A percentile compares a stretch with the other conserved stretches of the same genome.
These are phyloP conservation scores for Sporothrix brasiliensis DNA, from an alignment of 2,329 filamentous ascomycete species.

Conservation along the genomic window DNA sequence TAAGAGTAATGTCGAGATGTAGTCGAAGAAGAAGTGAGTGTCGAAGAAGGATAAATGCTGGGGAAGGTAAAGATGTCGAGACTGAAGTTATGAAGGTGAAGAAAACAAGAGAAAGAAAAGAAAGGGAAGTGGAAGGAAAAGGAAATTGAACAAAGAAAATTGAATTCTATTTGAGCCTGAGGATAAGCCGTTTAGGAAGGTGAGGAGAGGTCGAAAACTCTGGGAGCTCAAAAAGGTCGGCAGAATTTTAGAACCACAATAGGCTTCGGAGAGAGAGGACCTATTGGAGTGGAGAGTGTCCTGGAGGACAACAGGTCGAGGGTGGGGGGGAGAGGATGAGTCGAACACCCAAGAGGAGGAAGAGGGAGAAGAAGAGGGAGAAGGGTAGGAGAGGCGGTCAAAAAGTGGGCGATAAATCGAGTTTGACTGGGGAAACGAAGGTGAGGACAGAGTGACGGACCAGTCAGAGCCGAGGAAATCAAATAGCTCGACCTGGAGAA, in stretches of 20 bases:
- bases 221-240: neutral
- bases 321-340: too few relatives aligned
- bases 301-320: neutral
- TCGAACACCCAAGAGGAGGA: neutral
- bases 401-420: neutral
- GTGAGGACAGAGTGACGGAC: neutral
- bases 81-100: neutral
- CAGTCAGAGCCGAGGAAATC: neutral
- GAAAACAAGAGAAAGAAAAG: neutral
- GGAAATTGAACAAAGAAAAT: too few relatives aligned
- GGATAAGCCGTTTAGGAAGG: neutral
- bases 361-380: conserved; percentile 7
- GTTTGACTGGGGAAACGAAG: neutral
- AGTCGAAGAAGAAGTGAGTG: neutral
- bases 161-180: neutral
- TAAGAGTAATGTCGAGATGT: too few relatives aligned
- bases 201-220: conserved; percentile 1
- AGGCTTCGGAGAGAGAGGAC: too few relatives aligned
- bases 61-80: too few relatives aligned
- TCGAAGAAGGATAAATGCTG: neutral
- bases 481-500: neutral
- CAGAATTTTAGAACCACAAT: neutral
- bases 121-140: neutral
- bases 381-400: neutral
- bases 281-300: neutral